A percentile compares a stretch with the other conserved stretches of the same genome.
These are phyloP conservation scores for Colletotrichum higginsianum DNA, from an alignment of 2,329 filamentous ascomycete species.

Conservation along the genomic window DNA sequence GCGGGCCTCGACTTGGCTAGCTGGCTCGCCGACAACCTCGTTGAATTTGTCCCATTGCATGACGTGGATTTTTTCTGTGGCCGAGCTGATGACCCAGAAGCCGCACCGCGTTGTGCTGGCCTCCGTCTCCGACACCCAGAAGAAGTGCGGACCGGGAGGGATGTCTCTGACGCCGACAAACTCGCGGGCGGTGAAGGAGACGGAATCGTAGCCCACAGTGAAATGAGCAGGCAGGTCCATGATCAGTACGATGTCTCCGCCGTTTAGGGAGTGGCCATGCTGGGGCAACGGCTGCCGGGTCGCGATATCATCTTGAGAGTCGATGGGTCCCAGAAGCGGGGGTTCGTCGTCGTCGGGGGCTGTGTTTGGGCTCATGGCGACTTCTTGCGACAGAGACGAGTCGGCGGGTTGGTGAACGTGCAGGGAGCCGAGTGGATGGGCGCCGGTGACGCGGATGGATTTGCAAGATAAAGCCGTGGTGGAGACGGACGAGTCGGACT, in stretches of 20 bases:
- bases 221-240: conserved; percentile 66
- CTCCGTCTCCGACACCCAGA: conserved; percentile 69
- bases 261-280: conserved; percentile 49
- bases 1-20: conserved; percentile 59
- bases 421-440: conserved; percentile 59
- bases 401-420: conserved; percentile 53
- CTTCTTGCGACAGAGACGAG: conserved; percentile 37
- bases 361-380: conserved; percentile 42
- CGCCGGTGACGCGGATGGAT: conserved; percentile 57
- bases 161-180: conserved; percentile 70
- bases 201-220: conserved; percentile 68
- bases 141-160: conserved; percentile 70
- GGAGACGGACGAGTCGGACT: conserved; percentile 57
- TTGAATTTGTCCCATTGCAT: conserved; percentile 71
- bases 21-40: conserved; percentile 67
- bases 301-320: conserved; percentile 7
- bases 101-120: conserved; percentile 67
- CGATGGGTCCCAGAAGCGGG: conserved; percentile 50
- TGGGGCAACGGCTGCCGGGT: conserved; percentile 33
- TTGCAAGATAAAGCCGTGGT: conserved; percentile 45
- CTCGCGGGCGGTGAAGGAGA: conserved; percentile 62
- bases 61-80: conserved; percentile 56
- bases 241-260: conserved; percentile 68
- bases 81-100: conserved; percentile 67
- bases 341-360: conserved; percentile 46